These are phyloP conservation scores for Cenchrus fungigraminus DNA, from an alignment of 176 grass and related monocot species.

Conservation along the genomic window DNA sequence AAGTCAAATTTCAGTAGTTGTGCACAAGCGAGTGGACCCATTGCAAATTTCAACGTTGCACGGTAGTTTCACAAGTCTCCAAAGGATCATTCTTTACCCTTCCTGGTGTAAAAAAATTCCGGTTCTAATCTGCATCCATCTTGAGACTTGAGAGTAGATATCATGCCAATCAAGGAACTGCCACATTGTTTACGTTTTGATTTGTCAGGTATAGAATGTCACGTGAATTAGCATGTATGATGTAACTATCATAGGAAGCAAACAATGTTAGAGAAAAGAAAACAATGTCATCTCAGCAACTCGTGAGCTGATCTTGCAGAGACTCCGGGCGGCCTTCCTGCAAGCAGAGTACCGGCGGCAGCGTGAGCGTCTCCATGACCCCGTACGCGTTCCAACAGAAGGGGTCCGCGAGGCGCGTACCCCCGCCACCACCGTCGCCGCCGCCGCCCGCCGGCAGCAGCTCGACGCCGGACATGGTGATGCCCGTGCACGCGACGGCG, in stretches of 20 bases:
- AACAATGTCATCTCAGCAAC: slow-evolving; percentile 39
- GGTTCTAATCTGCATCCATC: background rate
- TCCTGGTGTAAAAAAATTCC: no score
- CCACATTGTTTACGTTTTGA: background rate
- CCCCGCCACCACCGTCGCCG: background rate
- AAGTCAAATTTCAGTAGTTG: background rate
- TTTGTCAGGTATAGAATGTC: background rate
- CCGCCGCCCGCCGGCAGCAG: slow-evolving; percentile 52
- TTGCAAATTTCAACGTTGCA: no score
- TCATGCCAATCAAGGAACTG: background rate
- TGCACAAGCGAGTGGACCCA: no score
- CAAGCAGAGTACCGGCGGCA: slow-evolving; percentile 72
- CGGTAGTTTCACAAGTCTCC: no score
- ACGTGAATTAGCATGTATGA: background rate
- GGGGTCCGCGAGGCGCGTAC: slow-evolving; percentile 40
- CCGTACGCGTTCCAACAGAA: slow-evolving; percentile 89
- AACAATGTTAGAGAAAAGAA: background rate
- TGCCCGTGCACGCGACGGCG: slow-evolving; percentile 62
- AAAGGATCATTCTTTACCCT: no score
- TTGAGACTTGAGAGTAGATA: background rate
- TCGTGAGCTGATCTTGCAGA: slow-evolving; percentile 59
- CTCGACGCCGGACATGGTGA: slow-evolving; percentile 78
- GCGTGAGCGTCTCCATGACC: slow-evolving; percentile 54
- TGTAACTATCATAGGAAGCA: background rate
- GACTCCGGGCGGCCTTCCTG: slow-evolving; percentile 72